Base-by-base conservation (phyloP, 495 filamentous ascomycete genomes). In the Aspergillus olivimuriae region DNA sequence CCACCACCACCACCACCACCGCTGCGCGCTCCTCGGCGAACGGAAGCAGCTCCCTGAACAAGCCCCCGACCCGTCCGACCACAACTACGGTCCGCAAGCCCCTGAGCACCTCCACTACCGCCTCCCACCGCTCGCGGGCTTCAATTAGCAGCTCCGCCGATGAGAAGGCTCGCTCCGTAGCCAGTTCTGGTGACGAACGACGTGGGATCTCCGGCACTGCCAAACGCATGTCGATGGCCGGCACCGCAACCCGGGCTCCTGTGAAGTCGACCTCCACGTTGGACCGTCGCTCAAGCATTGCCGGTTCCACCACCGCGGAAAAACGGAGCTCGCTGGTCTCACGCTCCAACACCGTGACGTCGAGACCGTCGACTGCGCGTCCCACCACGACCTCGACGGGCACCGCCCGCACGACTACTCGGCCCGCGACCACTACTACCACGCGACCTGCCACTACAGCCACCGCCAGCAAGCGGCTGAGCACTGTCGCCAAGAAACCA, bases 61-160 rank as follows among this genome's bases (percentile, higher is more conserved):
- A 66, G 51, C 68, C 70, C 14, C 68, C 70, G 2, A 69, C 68
- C 2, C 67, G 70, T 8, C 66, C 68, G 2, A 38, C 66, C 18
- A 68, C 68, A 2, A 53, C 65, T 3, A 58, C 61, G 10, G 47
- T 51, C n/a, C 65, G 70, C 20, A 68, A 65, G 43, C 62, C 65
- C 1, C 47, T 67, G 46, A 60, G 62, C 47, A 61, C 55, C 12
- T 62, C 69, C 3, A 69, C 66, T 8, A 59, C 63, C 16, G 57
- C 68, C 23, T 63, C 65, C 19, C 70, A 74, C 31, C 62, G 68
- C 11, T 69, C 70, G 23, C 66, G 67, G 4, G 60, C 63, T 4
- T 74, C 70, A 4, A 51, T 72, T 35, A 69, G 67, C 47, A 72
- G 70, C 51, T 72, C 68, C n/a, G 68, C 68, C 4, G 70, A 74